These are phyloP conservation scores for Mikania micrantha DNA, from an alignment of 129 eudicot genomes.

Conservation along the genomic window DNA sequence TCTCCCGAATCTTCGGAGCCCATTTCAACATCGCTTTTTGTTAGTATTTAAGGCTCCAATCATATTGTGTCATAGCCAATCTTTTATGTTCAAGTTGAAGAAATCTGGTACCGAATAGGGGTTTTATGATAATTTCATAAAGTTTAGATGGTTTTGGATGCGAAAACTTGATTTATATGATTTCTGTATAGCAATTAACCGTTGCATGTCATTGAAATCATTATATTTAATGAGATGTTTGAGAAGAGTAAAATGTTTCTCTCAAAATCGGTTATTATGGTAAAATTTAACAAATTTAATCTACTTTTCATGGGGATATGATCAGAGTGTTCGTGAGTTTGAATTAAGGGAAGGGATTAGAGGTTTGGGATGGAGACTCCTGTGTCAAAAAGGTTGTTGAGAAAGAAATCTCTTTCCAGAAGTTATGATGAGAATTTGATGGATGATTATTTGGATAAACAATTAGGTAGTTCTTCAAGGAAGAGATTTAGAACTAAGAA, in stretches of 20 bases:
- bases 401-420: slow-evolving; percentile 48
- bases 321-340: not conserved
- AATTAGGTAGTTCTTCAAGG: slow-evolving; percentile 46
- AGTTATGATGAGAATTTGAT: slow-evolving; percentile 80
- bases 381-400: slow-evolving; percentile 42
- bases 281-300: not conserved
- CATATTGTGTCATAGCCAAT: not conserved
- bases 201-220: slow-evolving; percentile 7
- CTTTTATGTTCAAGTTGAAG: not conserved
- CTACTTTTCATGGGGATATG: not conserved
- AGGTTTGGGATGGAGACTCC: slow-evolving; percentile 29
- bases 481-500: slow-evolving; percentile 52
- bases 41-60: slow-evolving; percentile 20
- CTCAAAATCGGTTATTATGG: no score
- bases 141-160: not conserved
- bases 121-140: not conserved
- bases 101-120: not conserved
- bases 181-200: not conserved
- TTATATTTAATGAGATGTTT: slow-evolving; percentile 14
- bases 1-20: not conserved
- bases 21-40: not conserved
- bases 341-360: not conserved
- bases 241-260: not conserved
- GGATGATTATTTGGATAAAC: slow-evolving; percentile 75
- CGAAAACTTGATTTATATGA: not conserved